Conservation (phyloP, 106 monocot genomes). For the Dioscorea dumetorum region DNA sequence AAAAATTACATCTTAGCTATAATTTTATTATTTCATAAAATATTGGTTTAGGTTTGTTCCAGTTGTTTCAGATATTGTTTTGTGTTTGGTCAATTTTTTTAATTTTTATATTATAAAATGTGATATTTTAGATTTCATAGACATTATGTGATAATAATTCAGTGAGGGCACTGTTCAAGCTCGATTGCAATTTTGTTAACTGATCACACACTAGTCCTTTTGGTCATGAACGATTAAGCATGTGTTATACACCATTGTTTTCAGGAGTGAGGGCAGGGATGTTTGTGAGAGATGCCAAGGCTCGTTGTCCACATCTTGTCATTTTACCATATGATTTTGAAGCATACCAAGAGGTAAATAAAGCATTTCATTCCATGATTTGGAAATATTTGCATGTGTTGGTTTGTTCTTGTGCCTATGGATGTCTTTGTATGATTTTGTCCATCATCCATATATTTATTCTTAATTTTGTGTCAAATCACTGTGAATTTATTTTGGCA, state of each 20-base stretch:
- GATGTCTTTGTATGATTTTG: neutral
- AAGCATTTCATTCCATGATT: neutral
- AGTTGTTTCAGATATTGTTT: too few species aligned
- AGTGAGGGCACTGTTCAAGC: too few species aligned
- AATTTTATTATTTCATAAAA: too few species aligned
- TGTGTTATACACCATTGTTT: neutral
- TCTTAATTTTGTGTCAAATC: neutral
- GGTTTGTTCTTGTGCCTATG: neutral
- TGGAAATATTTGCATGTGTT: too few species aligned
- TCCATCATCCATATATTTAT: neutral
- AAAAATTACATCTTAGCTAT: too few species aligned
- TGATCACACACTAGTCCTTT: too few species aligned
- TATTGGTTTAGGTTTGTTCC: too few species aligned
- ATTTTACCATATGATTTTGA: slow-evolving; percentile 89
- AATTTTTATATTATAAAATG: too few species aligned
- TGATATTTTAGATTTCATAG: too few species aligned
- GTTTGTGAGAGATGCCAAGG: slow-evolving; percentile 95
- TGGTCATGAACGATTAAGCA: neutral
- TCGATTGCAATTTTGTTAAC: too few species aligned
- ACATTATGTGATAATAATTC: too few species aligned
- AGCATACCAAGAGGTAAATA: slow-evolving; percentile 78
- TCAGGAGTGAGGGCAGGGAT: slow-evolving; percentile 85
- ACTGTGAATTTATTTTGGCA: neutral
- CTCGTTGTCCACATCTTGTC: slow-evolving; percentile 69
- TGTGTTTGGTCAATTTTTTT: neutral